phyloP scores from a whole-genome alignment of 306 rosid species.

The Erythrophleum fordii region DNA sequence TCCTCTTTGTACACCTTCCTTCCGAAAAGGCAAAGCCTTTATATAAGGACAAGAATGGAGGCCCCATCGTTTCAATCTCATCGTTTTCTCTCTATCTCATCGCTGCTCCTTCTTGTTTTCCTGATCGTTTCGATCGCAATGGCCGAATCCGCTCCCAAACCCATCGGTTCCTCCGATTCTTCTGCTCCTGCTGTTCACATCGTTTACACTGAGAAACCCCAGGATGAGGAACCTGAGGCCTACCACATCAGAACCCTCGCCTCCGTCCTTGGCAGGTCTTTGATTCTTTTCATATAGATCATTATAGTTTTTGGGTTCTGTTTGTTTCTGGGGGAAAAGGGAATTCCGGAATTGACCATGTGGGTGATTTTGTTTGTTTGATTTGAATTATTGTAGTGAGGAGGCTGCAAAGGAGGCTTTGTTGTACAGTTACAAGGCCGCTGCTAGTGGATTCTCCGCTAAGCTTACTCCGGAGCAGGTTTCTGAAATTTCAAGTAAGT shows the following conservation, averaged over 20 bases:
- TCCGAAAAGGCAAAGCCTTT: not conserved
- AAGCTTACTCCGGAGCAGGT: constrained; percentile 69
- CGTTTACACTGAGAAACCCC: constrained; percentile 75
- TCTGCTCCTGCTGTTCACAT: constrained; percentile 74
- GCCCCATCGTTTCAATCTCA: not conserved
- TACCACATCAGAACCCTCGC: constrained; percentile 87
- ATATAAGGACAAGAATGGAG: not conserved
- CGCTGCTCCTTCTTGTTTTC: not conserved
- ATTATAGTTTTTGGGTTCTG: not conserved
- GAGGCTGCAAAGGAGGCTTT: constrained; percentile 94
- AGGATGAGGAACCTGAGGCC: constrained; percentile 71
- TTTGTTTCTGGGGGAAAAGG: constrained; percentile 24
- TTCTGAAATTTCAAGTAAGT: constrained; percentile 57
- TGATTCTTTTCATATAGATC: not conserved
- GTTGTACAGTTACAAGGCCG: constrained; percentile 83
- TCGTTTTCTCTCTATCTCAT: not conserved
- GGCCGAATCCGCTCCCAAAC: constrained; percentile 46
- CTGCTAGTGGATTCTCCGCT: constrained; percentile 93
- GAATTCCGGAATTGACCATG: not conserved
- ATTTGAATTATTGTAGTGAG: constrained; percentile 53
- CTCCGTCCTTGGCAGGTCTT: constrained; percentile 83
- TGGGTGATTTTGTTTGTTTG: not conserved
- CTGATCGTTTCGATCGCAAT: constrained; percentile 27
- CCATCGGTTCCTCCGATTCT: not conserved
- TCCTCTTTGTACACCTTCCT: not conserved